phyloP scores from a whole-genome alignment of 768 basidiomycete genomes.

The Lactifluus pinguis region DNA sequence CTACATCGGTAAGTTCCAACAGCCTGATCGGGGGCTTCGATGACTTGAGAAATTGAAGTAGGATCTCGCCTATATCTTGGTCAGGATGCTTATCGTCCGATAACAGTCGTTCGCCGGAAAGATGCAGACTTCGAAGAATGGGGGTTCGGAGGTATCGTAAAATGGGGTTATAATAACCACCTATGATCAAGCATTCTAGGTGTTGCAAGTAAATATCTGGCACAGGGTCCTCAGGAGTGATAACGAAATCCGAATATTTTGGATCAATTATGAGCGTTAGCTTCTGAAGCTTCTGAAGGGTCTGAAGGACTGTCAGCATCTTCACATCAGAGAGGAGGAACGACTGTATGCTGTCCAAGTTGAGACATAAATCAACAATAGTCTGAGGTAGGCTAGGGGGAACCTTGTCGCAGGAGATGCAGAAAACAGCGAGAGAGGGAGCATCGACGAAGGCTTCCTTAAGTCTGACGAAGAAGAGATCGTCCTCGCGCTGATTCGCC shows the following conservation, averaged over 20 bases:
- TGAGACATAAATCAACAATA: constrained; percentile 7
- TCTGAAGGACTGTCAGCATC: constrained; percentile 32
- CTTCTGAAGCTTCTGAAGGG: constrained; percentile 32
- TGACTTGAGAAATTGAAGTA: constrained; percentile 27
- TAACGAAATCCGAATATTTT: constrained; percentile 18
- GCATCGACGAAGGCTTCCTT: constrained; percentile 26
- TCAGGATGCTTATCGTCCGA: no score
- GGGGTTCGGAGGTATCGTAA: constrained; percentile 26
- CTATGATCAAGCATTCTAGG: constrained; percentile 26
- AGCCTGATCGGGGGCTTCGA: constrained; percentile 27
- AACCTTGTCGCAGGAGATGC: constrained; percentile 1
- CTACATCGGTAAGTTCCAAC: constrained; percentile 43
- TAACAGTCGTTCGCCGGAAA: no score
- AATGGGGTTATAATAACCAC: constrained; percentile 24
- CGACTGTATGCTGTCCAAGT: constrained; percentile 16
- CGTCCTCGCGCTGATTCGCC: no score
- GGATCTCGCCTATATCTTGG: constrained; percentile 28
- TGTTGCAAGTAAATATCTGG: constrained; percentile 20
- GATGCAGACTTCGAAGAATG: constrained; percentile 29
- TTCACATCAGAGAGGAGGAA: constrained; percentile 16
- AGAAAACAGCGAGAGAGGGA: constrained; percentile 24
- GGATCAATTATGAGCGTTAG: constrained; percentile 34
- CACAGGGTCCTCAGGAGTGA: constrained; percentile 12
- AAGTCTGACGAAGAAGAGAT: neutral
- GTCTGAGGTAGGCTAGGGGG: constrained; percentile 11